Base-by-base conservation (phyloP, 2,329 filamentous ascomycete species). In the Phoma herbarum region DNA sequence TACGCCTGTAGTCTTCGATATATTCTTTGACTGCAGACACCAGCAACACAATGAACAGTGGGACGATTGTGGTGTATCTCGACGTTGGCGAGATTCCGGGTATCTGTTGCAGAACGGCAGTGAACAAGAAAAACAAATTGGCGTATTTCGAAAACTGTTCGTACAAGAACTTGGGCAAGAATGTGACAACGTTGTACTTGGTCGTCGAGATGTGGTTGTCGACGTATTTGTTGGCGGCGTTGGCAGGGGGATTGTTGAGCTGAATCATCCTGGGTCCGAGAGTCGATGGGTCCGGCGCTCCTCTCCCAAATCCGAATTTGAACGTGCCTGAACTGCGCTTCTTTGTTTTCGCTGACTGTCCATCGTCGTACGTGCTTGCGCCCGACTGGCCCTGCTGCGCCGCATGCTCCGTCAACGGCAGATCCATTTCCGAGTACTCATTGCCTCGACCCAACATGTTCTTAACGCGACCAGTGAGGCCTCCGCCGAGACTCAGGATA, bases 101-200 rank as follows among this genome's bases (percentile, higher is more conserved):
- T 61, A 99, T 97, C 77, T 99, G 95, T 81, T 99, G 95, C 44
- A 99, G 82, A 39, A 87, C 89, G 16, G 95, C 93, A 35, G 95
- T 99, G 78, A 99, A 98, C 76, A 99, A 86, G 90, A 99, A 99
- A 83, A 99, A 99, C 73, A 99, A 80, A 80, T 99, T 99, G 82
- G 95, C 95, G 79, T 97, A 97, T 83, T 97, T 99, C 61, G 93
- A 97, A 80, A 99, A 99, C 77, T 99, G 95, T 78, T 99, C 95
- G 77, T 94, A 93, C 56, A 99, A 83, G 79, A 99, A 99, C 79
- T 99, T 99, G 49, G 95, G 95, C 18, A 98, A 75, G 78, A 99
- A 99, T 20, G 93, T 97, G 53, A 91, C 84, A 73, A 92, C 71
- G 77, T 98, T 99, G 86, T 99, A 99, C 79, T 99, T 99, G 63